Percentiles rank a stretch among this genome's conserved stretches.
phyloP scores from a whole-genome alignment of 257 asterid species.

The Nicotiana otophora region DNA sequence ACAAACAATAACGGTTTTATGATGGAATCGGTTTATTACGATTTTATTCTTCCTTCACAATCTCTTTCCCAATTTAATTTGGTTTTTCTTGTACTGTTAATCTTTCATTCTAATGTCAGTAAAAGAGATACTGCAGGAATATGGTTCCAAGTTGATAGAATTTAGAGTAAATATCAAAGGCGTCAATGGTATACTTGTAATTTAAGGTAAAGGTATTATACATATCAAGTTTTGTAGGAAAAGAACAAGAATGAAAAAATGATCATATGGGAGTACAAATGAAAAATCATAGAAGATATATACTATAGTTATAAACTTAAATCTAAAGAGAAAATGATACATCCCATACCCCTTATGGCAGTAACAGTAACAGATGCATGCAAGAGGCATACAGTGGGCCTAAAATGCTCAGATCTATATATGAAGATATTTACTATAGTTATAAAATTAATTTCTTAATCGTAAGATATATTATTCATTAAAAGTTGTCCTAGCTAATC shows the following conservation, averaged over 20 bases:
- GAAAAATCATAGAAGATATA: too few relatives aligned
- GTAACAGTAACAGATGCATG: slow-evolving; percentile 4
- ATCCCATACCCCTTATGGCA: background rate
- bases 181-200: background rate
- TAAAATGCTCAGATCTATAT: background rate
- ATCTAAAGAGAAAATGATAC: too few relatives aligned
- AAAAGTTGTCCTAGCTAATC: too few relatives aligned
- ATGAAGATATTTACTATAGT: background rate
- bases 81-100: background rate
- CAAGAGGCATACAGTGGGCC: background rate
- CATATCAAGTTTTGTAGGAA: background rate
- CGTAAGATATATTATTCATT: too few relatives aligned
- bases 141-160: too few relatives aligned
- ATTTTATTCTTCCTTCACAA: too few relatives aligned
- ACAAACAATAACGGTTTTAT: too few relatives aligned
- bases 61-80: too few relatives aligned
- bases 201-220: background rate
- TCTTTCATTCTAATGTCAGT: too few relatives aligned
- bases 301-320: too few relatives aligned
- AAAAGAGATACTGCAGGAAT: background rate
- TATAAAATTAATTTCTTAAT: too few relatives aligned
- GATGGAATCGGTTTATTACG: too few relatives aligned
- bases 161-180: background rate
- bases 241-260: background rate
- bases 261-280: background rate